These are phyloP conservation scores for Aaosphaeria arxii DNA, from an alignment of 2,329 filamentous ascomycete genomes.

Conservation along the genomic window DNA sequence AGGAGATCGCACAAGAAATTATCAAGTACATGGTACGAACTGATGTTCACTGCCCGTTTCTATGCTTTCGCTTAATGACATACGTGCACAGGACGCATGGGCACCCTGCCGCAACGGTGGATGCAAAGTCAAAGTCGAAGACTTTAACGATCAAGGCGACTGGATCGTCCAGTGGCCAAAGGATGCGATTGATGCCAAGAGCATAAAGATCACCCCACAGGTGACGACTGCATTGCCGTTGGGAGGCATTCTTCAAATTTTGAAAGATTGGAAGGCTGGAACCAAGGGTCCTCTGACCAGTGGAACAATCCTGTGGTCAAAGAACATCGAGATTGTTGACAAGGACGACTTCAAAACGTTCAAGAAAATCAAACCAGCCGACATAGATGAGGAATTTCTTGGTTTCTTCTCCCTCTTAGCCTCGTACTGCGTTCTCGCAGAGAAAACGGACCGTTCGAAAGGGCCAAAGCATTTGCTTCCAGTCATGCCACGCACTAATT, in stretches of 20 bases:
- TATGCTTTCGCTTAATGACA: background rate
- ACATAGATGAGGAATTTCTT: constrained; percentile 9
- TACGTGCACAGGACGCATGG: background rate
- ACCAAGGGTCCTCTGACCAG: background rate
- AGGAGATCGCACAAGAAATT: constrained; percentile 6
- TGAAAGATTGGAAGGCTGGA: constrained; percentile 3
- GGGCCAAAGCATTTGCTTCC: constrained; percentile 9
- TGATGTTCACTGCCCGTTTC: background rate
- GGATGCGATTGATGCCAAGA: background rate
- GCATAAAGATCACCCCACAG: constrained; percentile 1
- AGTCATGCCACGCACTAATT: constrained; percentile 11
- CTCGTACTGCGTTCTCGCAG: constrained; percentile 9
- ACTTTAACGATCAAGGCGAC: background rate
- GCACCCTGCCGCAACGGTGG: background rate
- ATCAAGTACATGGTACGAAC: constrained; percentile 7
- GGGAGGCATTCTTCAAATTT: constrained; percentile 5
- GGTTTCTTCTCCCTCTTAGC: constrained; percentile 10
- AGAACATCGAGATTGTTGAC: background rate
- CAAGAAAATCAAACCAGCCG: constrained; percentile 5
- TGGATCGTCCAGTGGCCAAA: background rate
- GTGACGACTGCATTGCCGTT: constrained; percentile 6
- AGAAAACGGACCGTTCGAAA: constrained; percentile 3
- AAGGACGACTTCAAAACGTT: constrained; percentile 3
- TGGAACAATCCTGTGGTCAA: background rate
- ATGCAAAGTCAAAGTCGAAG: background rate